Conservation (phyloP, 2,329 filamentous ascomycete genomes). For the Monilinia fructicola region DNA sequence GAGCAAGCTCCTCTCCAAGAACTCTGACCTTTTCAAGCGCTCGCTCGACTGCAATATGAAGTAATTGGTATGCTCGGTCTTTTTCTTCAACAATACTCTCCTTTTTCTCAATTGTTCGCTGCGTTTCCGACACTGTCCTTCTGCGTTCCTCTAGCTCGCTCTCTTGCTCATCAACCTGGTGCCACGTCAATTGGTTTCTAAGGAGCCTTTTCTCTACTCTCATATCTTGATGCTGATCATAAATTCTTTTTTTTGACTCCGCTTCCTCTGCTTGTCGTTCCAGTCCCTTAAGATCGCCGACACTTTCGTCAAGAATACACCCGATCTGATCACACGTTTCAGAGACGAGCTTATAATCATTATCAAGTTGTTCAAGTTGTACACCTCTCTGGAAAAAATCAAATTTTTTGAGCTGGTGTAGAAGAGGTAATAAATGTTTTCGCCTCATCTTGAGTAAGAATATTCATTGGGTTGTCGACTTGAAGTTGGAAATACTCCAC, state of each 20-base stretch:
- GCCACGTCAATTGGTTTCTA: conserved; percentile 75
- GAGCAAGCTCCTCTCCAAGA: conserved; percentile 41
- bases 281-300: conserved; percentile 63
- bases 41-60: conserved; percentile 42
- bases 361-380: conserved; percentile 86
- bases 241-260: conserved; percentile 61
- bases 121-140: conserved; percentile 38
- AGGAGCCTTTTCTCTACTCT: conserved; percentile 59
- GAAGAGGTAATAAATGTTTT: conserved; percentile 89
- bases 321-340: conserved; percentile 74
- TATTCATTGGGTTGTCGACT: conserved; percentile 94
- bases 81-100: conserved; percentile 53
- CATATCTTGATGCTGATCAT: conserved; percentile 65
- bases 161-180: conserved; percentile 79
- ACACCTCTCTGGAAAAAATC: conserved; percentile 95
- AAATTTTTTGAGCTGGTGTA: conserved; percentile 84
- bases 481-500: conserved; percentile 91
- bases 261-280: conserved; percentile 60
- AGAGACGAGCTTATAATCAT: conserved; percentile 83
- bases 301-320: conserved; percentile 58
- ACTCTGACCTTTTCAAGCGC: conserved; percentile 32
- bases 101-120: conserved; percentile 43
- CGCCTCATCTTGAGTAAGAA: conserved; percentile 92
- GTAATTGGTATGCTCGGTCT: conserved; percentile 41
- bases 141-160: conserved; percentile 47